Evolutionary conservation across 148 eudicot species (phyloP), one percentile per base, ranked within the genome.

Genomic region (Cornus suecica): DNA sequence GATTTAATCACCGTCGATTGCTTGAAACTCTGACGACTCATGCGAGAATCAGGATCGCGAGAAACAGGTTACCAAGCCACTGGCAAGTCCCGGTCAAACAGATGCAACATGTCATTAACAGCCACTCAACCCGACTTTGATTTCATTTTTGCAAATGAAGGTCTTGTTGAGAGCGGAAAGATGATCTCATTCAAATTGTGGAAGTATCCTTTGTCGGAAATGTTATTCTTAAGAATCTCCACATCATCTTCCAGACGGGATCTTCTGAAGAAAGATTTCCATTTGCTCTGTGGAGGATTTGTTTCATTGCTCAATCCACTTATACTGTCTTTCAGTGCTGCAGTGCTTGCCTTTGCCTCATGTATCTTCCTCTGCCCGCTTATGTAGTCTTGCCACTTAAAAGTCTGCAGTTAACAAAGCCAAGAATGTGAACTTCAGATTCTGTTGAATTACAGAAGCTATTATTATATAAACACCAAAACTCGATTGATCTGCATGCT

Each of bases 381-480:
- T 69, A 87, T 31, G 78, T 92, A 85, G 41, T 95, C 97, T 80
- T 89, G 88, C 99, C 99, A 95, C 80, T 95, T 95, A 81, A 87
- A 92, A 64, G 91, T 87, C 99, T 95, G 81, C 56, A 74, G 42
- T 80, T 70, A 77, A 74, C 8, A 48, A 71, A 68, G 68, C 51
- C 58, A 67, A 20, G 25, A 30, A 67, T 56, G 26, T 8, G 52
- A 65, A 65, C 30, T 16, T 58, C 20, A 58, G 62, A 48, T n/a
- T 58, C 24, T 58, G n/a, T n/a, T n/a, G n/a, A n/a, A n/a, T n/a
- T n/a, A n/a, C n/a, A n/a, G n/a, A n/a, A n/a, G n/a, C n/a, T n/a
- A n/a, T n/a, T n/a, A n/a, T n/a, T n/a, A n/a, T n/a, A n/a, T n/a
- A n/a, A n/a, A n/a, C n/a, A n/a, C n/a, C n/a, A n/a, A n/a, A n/a